Evolutionary conservation across 441 rosid genomes (phyloP).

Genomic region (Adansonia madagascariensis): DNA sequence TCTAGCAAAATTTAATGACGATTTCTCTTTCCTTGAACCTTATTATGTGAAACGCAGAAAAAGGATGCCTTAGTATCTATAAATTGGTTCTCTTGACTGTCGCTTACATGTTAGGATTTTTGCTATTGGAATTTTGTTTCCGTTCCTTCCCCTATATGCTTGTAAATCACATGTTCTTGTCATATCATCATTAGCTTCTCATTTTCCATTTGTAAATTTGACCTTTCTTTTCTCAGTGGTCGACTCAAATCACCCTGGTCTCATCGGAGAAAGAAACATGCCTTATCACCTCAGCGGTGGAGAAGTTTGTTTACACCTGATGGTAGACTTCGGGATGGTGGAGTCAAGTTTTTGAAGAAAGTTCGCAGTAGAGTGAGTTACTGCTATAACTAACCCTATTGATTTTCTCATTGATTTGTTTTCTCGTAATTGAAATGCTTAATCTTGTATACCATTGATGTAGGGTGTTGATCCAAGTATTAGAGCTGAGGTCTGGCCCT

Average conservation of each 20-base stretch:
- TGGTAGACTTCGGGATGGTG: constrained; percentile 78
- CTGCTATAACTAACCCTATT: constrained; percentile 9
- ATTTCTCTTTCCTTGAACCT: not conserved
- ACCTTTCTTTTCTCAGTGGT: constrained; percentile 38
- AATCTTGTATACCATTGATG: constrained; percentile 21
- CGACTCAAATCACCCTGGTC: constrained; percentile 94
- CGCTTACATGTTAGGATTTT: not conserved
- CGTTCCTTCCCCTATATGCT: not conserved
- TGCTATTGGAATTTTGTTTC: not conserved
- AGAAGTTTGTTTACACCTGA: constrained; percentile 69
- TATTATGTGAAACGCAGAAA: not conserved
- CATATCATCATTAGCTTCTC: not conserved
- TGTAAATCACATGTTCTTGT: not conserved
- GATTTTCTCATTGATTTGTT: constrained; percentile 20
- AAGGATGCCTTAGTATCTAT: not conserved
- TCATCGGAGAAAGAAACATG: constrained; percentile 71
- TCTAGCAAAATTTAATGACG: not conserved
- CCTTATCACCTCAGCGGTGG: constrained; percentile 79
- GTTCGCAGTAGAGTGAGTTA: constrained; percentile 86
- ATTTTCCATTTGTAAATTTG: not conserved
- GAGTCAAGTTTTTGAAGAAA: constrained; percentile 74
- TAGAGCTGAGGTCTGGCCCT: constrained; percentile 91
- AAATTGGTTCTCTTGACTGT: not conserved
- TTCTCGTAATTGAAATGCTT: constrained; percentile 22
- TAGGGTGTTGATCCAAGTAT: constrained; percentile 92